Evolutionary conservation across 345 rosid genomes (phyloP), one percentile per base, ranked within the genome.

Genomic region (Bruguiera sexangula): DNA sequence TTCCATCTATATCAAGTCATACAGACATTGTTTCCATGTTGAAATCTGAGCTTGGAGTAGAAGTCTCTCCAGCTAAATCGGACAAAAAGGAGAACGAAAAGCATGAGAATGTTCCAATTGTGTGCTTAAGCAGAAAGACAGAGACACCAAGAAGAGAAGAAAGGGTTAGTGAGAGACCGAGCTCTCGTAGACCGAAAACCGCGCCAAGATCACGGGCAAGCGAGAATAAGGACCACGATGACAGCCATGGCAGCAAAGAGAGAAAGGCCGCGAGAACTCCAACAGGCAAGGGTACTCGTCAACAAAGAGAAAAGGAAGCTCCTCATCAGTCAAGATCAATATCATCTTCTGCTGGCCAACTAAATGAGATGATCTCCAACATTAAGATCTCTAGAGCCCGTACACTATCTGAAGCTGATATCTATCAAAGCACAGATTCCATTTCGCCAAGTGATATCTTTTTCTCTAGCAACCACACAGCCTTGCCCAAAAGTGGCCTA

Each of bases 361-460:
- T 85, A 63, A 86, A 86, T 73, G 91, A 86, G 82, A 81, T 78
- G 71, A 76, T 86, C 18, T 86, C 88, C 55, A 75, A 67, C 58
- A 79, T 73, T 36, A 89, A 85, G 78, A 61, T 82, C 26, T 60
- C 74, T 18, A 70, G 65, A 67, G 73, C 55, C 51, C 75, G 81
- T 3, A 6, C 15, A 39, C 4, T 8, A 32, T 20, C 27, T 19
- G 50, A 51, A 22, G 65, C 66, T 22, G 52, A 64, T 6, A 64
- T 60, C 53, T 73, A 81, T 48, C 85, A 85, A 60, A 86, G 84
- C 76, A 76, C 80, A 0, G 91, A 85, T 11, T 82, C 91, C 43
- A 82, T 82, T 36, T 75, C 85, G 54, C 83, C 84, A 1, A 87
- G 87, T 8, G 87, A 86, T 55, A 86, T 85, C 73, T 88, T 88